phyloP scores from a whole-genome alignment of 176 grass and related monocot genomes.

The Guadua angustifolia region DNA sequence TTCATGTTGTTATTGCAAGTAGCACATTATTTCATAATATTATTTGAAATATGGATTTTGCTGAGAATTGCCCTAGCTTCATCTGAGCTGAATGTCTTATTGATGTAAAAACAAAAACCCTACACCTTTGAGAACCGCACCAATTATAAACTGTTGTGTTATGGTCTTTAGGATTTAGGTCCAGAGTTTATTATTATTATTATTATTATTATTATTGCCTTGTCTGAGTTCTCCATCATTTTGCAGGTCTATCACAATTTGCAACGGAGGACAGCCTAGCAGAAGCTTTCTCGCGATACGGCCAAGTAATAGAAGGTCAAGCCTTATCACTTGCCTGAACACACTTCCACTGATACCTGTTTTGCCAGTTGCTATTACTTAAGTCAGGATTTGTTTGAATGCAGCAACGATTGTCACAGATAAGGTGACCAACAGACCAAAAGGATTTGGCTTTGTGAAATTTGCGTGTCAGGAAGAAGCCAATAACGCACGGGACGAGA shows the following conservation, averaged over 20 bases:
- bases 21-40: neutral
- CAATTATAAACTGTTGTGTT: neutral
- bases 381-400: conserved; percentile 29
- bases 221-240: neutral
- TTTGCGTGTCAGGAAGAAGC: conserved; percentile 61
- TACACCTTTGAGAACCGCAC: neutral
- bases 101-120: neutral
- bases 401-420: conserved; percentile 66
- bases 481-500: conserved; percentile 57
- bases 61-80: neutral
- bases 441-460: conserved; percentile 91
- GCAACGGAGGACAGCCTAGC: conserved; percentile 53
- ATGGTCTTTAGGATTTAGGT: neutral
- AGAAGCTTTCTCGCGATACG: conserved; percentile 55
- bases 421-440: conserved; percentile 57
- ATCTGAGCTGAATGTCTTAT: neutral
- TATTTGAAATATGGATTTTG: neutral
- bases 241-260: conserved; percentile 55
- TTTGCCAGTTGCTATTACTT: conserved; percentile 8
- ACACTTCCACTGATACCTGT: neutral
- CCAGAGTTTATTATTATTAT: too few species aligned
- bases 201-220: neutral
- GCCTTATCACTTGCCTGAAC: conserved; percentile 2
- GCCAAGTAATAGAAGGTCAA: conserved; percentile 83
- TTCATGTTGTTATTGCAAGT: conserved; percentile 9